Evolutionary conservation across 129 eudicot genomes (phyloP), one percentile per base, ranked within the genome.

Genomic region (Oenanthe sinensis): DNA sequence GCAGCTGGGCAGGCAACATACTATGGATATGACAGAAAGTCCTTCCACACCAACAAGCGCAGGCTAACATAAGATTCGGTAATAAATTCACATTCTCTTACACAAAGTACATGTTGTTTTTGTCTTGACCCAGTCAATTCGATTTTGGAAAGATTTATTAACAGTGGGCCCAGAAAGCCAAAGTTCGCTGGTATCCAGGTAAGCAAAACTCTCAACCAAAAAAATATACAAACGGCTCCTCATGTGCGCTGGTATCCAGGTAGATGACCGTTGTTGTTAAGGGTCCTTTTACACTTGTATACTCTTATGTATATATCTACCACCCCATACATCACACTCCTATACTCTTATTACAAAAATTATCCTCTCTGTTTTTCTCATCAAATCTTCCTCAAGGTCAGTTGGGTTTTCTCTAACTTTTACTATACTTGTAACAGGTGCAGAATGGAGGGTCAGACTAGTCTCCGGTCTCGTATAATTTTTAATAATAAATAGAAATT

Each of bases 261-360:
- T 69, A 85, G 62, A 77, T 88, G 84, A 85, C 92, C 89, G 92
- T 88, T 88, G 87, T 81, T 82, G 87, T 58, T 22, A 58, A 58
- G 65, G 65, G 49, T 40, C 26, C 22, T 70, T 71, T 47, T 42
- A 1, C 9, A 24, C 68, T 46, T 65, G 80, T 58, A 15, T 6
- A 43, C 12, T 9, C 75, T 24, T 8, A 39, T 5, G 4, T 48
- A 12, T 11, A 46, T 46, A 12, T 14, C 5, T 3, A 12, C 19
- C 4, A 19, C 22, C n/a, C n/a, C n/a, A 73, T 87, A 84, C 82
- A 84, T 84, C 49, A n/a, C 65, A 1, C 62, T 77, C 17, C 70
- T 17, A 3, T 10, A 43, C 33, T 43, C 76, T 67, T 71, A 50
- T 47, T 55, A 63, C 77, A 69, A 82, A 26, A n/a, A 33, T 37